Conservation (phyloP, 331 rosid genomes). For the Quercus lobata region DNA sequence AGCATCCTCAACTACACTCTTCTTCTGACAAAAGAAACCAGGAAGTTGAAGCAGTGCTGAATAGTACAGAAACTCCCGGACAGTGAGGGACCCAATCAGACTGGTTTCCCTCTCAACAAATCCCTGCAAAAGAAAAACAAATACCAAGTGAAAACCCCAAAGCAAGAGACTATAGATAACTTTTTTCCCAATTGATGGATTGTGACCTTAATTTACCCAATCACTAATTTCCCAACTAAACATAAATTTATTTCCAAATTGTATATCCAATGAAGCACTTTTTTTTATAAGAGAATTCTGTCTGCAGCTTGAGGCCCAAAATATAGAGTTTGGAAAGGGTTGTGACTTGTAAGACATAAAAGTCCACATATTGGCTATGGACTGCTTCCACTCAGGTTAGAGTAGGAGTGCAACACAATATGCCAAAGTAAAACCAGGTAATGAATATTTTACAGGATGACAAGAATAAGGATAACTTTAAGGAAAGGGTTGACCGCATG, state of each 20-base stretch:
- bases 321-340: background rate
- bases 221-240: background rate
- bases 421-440: background rate
- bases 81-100: slow-evolving; percentile 95
- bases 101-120: slow-evolving; percentile 86
- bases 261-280: background rate
- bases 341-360: background rate
- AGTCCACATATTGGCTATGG: background rate
- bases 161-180: background rate
- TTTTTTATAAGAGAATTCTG: background rate
- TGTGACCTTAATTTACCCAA: background rate
- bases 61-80: slow-evolving; percentile 88
- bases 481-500: background rate
- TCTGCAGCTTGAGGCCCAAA: background rate
- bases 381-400: background rate
- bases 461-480: background rate
- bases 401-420: background rate
- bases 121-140: slow-evolving; percentile 55
- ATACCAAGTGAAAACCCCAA: background rate
- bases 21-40: slow-evolving; percentile 95
- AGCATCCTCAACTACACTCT: slow-evolving; percentile 91
- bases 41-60: slow-evolving; percentile 94
- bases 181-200: background rate
- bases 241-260: background rate
- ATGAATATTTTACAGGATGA: background rate